Evolutionary conservation across 1,139 yeast species (phyloP).

Genomic region (Debaryomycetaceae sp.): DNA sequence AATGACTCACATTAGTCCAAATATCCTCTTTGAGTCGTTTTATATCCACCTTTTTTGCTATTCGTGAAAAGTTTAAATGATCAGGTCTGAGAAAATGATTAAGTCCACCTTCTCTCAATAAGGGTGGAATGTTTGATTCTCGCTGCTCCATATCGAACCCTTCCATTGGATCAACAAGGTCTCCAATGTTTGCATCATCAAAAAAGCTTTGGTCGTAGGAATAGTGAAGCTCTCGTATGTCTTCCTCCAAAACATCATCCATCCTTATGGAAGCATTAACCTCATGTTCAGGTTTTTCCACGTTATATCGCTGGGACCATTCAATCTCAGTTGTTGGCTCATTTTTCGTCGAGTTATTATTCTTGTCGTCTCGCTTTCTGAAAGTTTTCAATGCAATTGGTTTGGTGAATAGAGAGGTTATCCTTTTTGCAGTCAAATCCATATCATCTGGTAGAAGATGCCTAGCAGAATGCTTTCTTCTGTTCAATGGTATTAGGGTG

Average conservation of each 20-base stretch:
- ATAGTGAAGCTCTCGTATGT: conserved; percentile 27
- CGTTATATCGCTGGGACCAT: neutral
- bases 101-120: conserved; percentile 21
- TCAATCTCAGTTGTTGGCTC: conserved; percentile 54
- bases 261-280: conserved; percentile 29
- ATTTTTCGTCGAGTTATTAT: conserved; percentile 13
- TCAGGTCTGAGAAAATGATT: conserved; percentile 40
- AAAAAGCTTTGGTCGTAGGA: conserved; percentile 39
- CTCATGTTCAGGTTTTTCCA: conserved; percentile 15
- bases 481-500: conserved; percentile 27
- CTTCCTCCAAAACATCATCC: neutral
- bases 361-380: conserved; percentile 13
- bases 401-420: conserved; percentile 67
- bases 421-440: conserved; percentile 65
- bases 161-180: conserved; percentile 44
- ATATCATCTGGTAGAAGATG: conserved; percentile 70
- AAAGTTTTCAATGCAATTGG: conserved; percentile 46
- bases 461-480: conserved; percentile 28
- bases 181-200: conserved; percentile 8
- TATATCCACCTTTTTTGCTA: conserved; percentile 85
- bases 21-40: conserved; percentile 73
- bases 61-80: conserved; percentile 69
- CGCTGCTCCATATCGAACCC: conserved; percentile 20
- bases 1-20: conserved; percentile 43
- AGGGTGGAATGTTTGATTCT: conserved; percentile 26